Evolutionary conservation across 2,329 filamentous ascomycete species (phyloP), one percentile per base, ranked within the genome.

Genomic region (Cyphellophora attinorum): DNA sequence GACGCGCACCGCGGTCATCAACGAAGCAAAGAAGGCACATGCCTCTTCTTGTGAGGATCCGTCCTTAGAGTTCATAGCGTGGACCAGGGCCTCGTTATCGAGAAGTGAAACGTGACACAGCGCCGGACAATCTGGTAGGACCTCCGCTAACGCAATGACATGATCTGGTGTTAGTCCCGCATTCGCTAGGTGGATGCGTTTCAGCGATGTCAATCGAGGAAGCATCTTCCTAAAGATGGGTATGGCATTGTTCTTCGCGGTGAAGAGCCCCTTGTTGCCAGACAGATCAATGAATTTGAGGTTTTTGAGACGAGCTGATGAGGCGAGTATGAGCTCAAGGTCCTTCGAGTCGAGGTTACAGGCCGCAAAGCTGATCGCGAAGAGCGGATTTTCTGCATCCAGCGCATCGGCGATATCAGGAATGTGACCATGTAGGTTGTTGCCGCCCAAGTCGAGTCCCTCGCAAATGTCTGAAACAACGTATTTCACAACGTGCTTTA

Each of bases 221-320:
- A 96, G 67, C 54, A 89, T 91, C 61, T 83, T 84, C 49, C 91
- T 72, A 36, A 96, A 67, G 3, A 85, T 62, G 4, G 73, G 71
- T 19, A 91, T 68, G 2, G 83, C 82, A 50, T 76, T 85, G n/a
- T 82, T 79, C 27, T 80, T 68, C 3, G 68, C 67, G 34, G 77
- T 72, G 53, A 93, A 94, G 11, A 98, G 67, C 13, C 76, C 76
- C 19, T 72, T 81, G 49, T 96, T 96, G 51, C 94, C 85, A 4
- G 85, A 94, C 21, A 98, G 66, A 55, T 96, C 91, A 39, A 98
- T 76, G 53, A 95, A 95, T 13, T 83, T 78, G 53, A 95, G 81
- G 44, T 80, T 74, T 2, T 70, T 68, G 37, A 95, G 64, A 45
- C 70, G 75, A 16, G 72, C 68, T 35, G 96, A 61, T 5, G 75